These are phyloP conservation scores for Helichrysum umbraculigerum DNA, from an alignment of 129 eudicot species.

Conservation along the genomic window DNA sequence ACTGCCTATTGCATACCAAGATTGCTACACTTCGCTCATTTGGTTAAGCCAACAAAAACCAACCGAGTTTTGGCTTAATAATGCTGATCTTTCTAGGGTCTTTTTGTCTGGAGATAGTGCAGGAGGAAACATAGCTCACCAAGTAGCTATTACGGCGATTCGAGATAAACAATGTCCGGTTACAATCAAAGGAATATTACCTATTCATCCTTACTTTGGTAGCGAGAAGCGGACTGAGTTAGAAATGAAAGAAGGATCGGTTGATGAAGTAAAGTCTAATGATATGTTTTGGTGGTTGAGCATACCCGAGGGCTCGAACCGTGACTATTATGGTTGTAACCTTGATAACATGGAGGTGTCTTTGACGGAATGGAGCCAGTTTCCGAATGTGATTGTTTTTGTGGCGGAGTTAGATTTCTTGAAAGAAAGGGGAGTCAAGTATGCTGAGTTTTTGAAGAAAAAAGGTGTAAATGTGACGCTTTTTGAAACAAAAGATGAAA, in stretches of 20 bases:
- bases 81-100: constrained; percentile 59
- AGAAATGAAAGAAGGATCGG: constrained; percentile 43
- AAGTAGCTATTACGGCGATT: constrained; percentile 46
- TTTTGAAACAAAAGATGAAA: constrained; percentile 58
- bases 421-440: constrained; percentile 78
- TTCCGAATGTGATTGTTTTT: constrained; percentile 63
- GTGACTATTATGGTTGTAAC: constrained; percentile 70
- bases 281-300: constrained; percentile 86
- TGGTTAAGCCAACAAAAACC: constrained; percentile 46
- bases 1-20: constrained; percentile 75
- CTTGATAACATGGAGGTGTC: constrained; percentile 37
- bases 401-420: constrained; percentile 77
- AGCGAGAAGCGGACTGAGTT: constrained; percentile 56
- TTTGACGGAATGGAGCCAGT: constrained; percentile 50
- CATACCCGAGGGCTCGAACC: constrained; percentile 63
- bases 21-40: constrained; percentile 58
- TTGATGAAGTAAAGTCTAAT: constrained; percentile 48
- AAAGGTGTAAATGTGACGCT: constrained; percentile 67
- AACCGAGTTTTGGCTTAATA: constrained; percentile 54
- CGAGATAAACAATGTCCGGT: constrained; percentile 26
- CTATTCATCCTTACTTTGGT: constrained; percentile 88
- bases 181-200: constrained; percentile 46
- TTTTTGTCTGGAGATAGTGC: constrained; percentile 87
- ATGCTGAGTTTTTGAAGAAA: constrained; percentile 57
- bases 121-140: constrained; percentile 92